These are phyloP conservation scores for Ophiostoma populinum DNA, from an alignment of 2,329 filamentous ascomycete species.

Conservation along the genomic window DNA sequence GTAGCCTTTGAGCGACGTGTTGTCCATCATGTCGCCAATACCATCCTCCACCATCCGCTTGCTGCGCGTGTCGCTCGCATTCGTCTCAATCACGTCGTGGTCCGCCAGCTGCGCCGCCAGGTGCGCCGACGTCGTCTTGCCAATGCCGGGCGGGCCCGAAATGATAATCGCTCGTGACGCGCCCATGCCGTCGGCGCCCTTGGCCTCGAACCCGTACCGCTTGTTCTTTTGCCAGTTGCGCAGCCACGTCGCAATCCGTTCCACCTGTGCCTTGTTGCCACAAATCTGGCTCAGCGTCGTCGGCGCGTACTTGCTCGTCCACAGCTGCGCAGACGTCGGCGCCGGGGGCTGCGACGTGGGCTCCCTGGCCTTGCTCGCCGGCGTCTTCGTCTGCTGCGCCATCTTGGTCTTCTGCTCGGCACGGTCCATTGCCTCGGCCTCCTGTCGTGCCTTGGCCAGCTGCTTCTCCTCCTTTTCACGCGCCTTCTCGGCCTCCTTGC, in stretches of 20 bases:
- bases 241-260: constrained; percentile 80
- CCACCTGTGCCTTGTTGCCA: constrained; percentile 80
- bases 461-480: constrained; percentile 75
- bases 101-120: constrained; percentile 83
- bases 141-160: constrained; percentile 87
- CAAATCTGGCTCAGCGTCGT: constrained; percentile 75
- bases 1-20: constrained; percentile 79
- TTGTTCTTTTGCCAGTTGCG: constrained; percentile 63
- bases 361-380: constrained; percentile 1
- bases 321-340: constrained; percentile 40
- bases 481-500: constrained; percentile 72
- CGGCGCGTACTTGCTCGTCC: constrained; percentile 92
- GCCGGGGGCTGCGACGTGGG: constrained; percentile 20
- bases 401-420: constrained; percentile 57
- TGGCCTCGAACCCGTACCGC: constrained; percentile 64
- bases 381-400: constrained; percentile 21
- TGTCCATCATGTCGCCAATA: constrained; percentile 80
- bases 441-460: constrained; percentile 61
- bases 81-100: constrained; percentile 86
- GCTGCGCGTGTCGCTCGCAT: constrained; percentile 88
- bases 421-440: constrained; percentile 70
- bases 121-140: constrained; percentile 94
- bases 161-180: constrained; percentile 80
- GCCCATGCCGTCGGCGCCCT: constrained; percentile 71
- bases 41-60: constrained; percentile 88